Base-by-base conservation (phyloP, 1,284 basidiomycete species). In the Xerocomus alliaceus region DNA sequence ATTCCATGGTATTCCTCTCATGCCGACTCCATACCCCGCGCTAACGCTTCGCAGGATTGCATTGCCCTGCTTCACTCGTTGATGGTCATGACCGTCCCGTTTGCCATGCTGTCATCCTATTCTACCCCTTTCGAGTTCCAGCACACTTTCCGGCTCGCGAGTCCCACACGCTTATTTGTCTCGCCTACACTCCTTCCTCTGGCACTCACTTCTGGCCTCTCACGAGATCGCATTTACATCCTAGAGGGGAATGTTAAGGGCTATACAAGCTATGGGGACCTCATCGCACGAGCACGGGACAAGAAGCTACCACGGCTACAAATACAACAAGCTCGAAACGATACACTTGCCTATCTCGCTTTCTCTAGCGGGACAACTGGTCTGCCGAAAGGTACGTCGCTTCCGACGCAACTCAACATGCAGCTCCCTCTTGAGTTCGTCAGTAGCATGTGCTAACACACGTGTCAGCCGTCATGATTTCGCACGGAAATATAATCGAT, bases 361-460 rank as follows among this genome's bases (percentile, higher is more conserved):
- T 91, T 91, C 68, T 92, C 90, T 1, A 92, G 90, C 66, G 91
- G 90, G 34, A 92, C 91, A 1, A 91, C 83, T 60, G 91, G 91
- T 3, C 76, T 87, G 5, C 90, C 91, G 0, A 92, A 92, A 83
- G 90, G 90, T 89, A 35, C 51, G 71, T 54, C 8, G 10, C 12
- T 41, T 29, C 13, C 18, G 12, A 11, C 20, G 9, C 26, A 55
- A 18, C n/a, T 26, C 20, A 13, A 17, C 35, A 46, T 39, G 10
- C n/a, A 37, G 13, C 13, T 2, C 31, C 17, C 4, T 41, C 26
- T 28, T 24, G 15, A 18, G 20, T 10, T 28, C 6, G 20, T 41
- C 41, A n/a, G 1, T n/a, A 29, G 3, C 35, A 34, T 29, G 13
- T 42, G 12, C 59, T 60, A 20, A 70, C 22, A 11, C 17, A 17